phyloP scores from a whole-genome alignment of 805 yeast genomes.

The Candida coquimbonensis region DNA sequence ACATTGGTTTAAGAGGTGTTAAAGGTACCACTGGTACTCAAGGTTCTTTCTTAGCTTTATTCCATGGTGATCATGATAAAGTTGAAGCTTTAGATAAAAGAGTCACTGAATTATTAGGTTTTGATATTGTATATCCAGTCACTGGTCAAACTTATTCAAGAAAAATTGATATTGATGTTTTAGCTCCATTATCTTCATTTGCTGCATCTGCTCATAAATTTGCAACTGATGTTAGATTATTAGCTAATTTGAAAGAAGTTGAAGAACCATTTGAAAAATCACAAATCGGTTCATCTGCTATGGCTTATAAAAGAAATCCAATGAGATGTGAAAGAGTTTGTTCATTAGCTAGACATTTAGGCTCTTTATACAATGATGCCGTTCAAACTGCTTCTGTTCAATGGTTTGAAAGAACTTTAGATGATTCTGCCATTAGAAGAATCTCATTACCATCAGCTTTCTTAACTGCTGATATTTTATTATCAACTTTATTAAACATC shows the following conservation, averaged over 20 bases:
- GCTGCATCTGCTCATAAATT: constrained; percentile 97
- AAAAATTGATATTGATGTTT: constrained; percentile 91
- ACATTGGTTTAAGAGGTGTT: constrained; percentile 93
- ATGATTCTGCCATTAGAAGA: constrained; percentile 96
- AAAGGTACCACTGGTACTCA: constrained; percentile 99
- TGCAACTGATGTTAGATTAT: constrained; percentile 92
- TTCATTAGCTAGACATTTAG: constrained; percentile 94
- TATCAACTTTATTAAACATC: constrained; percentile 84
- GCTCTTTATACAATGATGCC: constrained; percentile 86
- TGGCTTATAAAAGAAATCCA: constrained; percentile 99
- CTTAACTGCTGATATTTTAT: constrained; percentile 88
- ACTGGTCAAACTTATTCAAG: constrained; percentile 99
- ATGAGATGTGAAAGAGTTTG: constrained; percentile 99
- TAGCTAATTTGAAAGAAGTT: constrained; percentile 93
- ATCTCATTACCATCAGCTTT: constrained; percentile 95
- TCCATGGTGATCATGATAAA: constrained; percentile 95
- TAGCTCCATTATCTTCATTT: constrained; percentile 87
- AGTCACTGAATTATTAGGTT: constrained; percentile 89
- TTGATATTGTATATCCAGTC: constrained; percentile 91
- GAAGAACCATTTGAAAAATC: constrained; percentile 98
- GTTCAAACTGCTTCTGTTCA: constrained; percentile 96
- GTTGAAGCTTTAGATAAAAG: constrained; percentile 89
- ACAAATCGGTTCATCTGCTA: constrained; percentile 97
- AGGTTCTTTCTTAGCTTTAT: constrained; percentile 89
- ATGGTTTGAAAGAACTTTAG: constrained; percentile 99